Conservation (phyloP, 495 filamentous ascomycete species). For the Amniculicola lignicola region DNA sequence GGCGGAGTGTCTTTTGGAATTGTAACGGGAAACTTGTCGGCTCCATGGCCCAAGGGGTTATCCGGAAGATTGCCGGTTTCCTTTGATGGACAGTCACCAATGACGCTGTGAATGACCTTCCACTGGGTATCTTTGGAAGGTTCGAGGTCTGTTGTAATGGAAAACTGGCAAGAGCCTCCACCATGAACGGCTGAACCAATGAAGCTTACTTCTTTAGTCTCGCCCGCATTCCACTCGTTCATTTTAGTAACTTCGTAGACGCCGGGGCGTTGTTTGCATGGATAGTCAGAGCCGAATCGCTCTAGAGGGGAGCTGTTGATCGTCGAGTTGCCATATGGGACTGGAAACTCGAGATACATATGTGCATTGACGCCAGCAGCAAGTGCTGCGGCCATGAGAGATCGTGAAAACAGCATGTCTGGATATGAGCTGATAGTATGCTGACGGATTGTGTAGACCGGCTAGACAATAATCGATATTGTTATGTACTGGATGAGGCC, state of each 20-base stretch:
- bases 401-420: conserved; percentile 31
- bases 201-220: conserved; percentile 53
- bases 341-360: conserved; percentile 65
- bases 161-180: conserved; percentile 84
- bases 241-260: conserved; percentile 45
- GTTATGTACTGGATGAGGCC: not conserved
- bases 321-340: conserved; percentile 54
- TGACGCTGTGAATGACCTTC: conserved; percentile 78
- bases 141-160: conserved; percentile 68
- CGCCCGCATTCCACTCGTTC: conserved; percentile 54
- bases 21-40: conserved; percentile 51
- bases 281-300: conserved; percentile 63
- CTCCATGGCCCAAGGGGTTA: conserved; percentile 16
- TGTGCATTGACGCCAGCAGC: conserved; percentile 58
- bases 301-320: conserved; percentile 61
- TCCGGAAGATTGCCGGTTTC: conserved; percentile 46
- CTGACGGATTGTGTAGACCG: conserved; percentile 36
- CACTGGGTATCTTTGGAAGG: conserved; percentile 58
- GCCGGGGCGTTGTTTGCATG: conserved; percentile 63
- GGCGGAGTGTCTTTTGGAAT: conserved; percentile 56
- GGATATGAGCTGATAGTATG: conserved; percentile 3
- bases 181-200: conserved; percentile 68
- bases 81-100: conserved; percentile 72
- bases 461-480: conserved; percentile 29
- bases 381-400: conserved; percentile 41